A percentile compares a stretch with the other conserved stretches of the same genome.
These are phyloP conservation scores for Biscogniauxia mediterranea DNA, from an alignment of 2,329 filamentous ascomycete species.

Conservation along the genomic window DNA sequence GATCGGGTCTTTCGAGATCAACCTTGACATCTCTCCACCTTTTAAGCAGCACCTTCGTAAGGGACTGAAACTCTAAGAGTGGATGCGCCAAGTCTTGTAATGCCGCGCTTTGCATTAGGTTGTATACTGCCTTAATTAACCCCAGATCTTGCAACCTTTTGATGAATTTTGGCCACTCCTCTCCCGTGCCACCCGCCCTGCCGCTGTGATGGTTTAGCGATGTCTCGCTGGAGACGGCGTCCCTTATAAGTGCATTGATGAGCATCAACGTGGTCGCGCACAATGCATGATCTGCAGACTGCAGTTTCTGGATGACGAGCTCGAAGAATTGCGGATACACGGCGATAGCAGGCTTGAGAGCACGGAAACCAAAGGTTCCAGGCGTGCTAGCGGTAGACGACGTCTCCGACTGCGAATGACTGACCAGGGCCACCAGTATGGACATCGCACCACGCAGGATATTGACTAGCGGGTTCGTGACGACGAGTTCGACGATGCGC, in stretches of 20 bases:
- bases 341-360: conserved; percentile 86
- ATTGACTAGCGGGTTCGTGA: conserved; percentile 94
- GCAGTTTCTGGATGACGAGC: conserved; percentile 85
- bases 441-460: conserved; percentile 96
- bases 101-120: conserved; percentile 90
- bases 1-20: conserved; percentile 83
- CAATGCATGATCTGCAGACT: conserved; percentile 90
- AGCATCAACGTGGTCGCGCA: conserved; percentile 95
- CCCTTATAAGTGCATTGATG: conserved; percentile 91
- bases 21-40: conserved; percentile 87
- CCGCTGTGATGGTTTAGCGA: conserved; percentile 31
- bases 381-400: conserved; percentile 41
- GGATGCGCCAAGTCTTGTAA: conserved; percentile 88
- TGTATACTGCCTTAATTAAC: conserved; percentile 87
- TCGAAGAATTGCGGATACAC: conserved; percentile 93
- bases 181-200: conserved; percentile 40
- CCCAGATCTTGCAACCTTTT: conserved; percentile 90
- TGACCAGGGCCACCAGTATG: conserved; percentile 89
- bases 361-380: conserved; percentile 80
- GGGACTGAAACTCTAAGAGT: conserved; percentile 85
- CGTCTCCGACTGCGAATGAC: conserved; percentile 67
- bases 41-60: conserved; percentile 82
- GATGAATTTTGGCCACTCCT: conserved; percentile 95
- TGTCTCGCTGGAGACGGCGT: conserved; percentile 78
- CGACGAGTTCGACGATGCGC: conserved; percentile 85